Evolutionary conservation across 2,329 filamentous ascomycete species (phyloP).

Genomic region (Cryphonectria carpinicola): DNA sequence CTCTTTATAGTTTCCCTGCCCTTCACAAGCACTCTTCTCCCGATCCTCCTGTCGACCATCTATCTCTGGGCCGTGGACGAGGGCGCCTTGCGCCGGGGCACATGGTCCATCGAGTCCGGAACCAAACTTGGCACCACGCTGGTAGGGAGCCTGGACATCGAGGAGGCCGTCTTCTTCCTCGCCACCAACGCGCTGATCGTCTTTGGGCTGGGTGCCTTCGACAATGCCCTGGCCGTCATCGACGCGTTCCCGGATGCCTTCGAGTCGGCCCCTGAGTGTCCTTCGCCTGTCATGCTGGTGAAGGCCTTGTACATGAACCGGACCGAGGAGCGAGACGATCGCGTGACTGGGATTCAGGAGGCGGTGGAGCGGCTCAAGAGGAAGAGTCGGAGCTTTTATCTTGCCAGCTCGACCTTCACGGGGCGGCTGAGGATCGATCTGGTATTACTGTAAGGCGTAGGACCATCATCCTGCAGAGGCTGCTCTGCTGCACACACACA

Average conservation of each 20-base stretch:
- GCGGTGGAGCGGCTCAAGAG: slow-evolving; percentile 60
- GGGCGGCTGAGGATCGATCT: slow-evolving; percentile 71
- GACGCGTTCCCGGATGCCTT: slow-evolving; percentile 65
- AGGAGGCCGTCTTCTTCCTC: slow-evolving; percentile 77
- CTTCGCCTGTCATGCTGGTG: slow-evolving; percentile 54
- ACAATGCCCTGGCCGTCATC: slow-evolving; percentile 69
- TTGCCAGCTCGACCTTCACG: slow-evolving; percentile 71
- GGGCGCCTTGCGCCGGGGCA: slow-evolving; percentile 67
- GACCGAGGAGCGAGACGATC: slow-evolving; percentile 57
- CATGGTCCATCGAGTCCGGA: slow-evolving; percentile 70
- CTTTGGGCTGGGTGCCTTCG: slow-evolving; percentile 69
- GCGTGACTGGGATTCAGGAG: slow-evolving; percentile 61
- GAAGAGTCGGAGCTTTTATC: slow-evolving; percentile 75
- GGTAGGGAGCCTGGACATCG: slow-evolving; percentile 69
- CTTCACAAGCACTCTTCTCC: slow-evolving; percentile 57
- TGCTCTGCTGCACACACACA: not conserved
- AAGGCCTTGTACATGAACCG: slow-evolving; percentile 52
- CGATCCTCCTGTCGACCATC: slow-evolving; percentile 66
- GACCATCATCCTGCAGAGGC: too few relatives aligned
- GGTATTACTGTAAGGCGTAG: slow-evolving; percentile 58
- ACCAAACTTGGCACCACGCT: slow-evolving; percentile 69
- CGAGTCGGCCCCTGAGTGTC: slow-evolving; percentile 50
- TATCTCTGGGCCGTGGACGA: slow-evolving; percentile 77
- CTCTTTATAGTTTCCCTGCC: slow-evolving; percentile 67
- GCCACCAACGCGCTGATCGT: slow-evolving; percentile 71